Base-by-base conservation (phyloP, 257 asterid genomes). In the Penstemon barbatus region DNA sequence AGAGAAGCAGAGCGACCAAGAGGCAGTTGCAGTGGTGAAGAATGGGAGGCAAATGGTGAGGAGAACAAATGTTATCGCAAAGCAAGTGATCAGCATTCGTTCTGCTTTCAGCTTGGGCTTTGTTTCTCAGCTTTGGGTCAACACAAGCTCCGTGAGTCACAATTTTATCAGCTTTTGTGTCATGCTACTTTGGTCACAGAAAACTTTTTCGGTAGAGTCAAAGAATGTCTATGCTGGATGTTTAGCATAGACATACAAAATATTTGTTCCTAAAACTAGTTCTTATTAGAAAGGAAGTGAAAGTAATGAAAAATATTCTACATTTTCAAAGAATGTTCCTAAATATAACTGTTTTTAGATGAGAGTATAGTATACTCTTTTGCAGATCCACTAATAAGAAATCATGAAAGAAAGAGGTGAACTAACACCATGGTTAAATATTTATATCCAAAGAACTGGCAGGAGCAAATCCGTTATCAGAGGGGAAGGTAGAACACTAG, bases 91-190 rank as follows among this genome's bases (percentile, higher is more conserved):
- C 79, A 78, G 88, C 78, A 77, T 83, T 68, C 70, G 78, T 7
- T 85, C 95, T 39, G 95, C 95, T 65, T 78, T 83, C 64, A 66
- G 71, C 70, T 76, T 87, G 46, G 95, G 95, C 6, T 85, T 78
- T 64, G 83, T 83, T 49, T 81, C 92, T n/a, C 90, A 87, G 84
- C 89, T 87, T 45, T 87, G 92, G 92, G 84, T 87, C 39, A 85
- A 87, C 68, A 60, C 83, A 5, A 67, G 56, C 44, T 75, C 95
- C n/a, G 95, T 87, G 73, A 85, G 91, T 77, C 50, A 5, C 54
- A 58, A 61, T n/a, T 38, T 62, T 33, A 62, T 5, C 3, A 53
- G n/a, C 13, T 7, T 38, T 55, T 55, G 39, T 56, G 7, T 70
- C 38, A 0, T 59, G 38, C 38, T 61, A 33, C 53, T 42, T 10